Conservation (phyloP, 306 rosid species). For the Glycine latifolia region DNA sequence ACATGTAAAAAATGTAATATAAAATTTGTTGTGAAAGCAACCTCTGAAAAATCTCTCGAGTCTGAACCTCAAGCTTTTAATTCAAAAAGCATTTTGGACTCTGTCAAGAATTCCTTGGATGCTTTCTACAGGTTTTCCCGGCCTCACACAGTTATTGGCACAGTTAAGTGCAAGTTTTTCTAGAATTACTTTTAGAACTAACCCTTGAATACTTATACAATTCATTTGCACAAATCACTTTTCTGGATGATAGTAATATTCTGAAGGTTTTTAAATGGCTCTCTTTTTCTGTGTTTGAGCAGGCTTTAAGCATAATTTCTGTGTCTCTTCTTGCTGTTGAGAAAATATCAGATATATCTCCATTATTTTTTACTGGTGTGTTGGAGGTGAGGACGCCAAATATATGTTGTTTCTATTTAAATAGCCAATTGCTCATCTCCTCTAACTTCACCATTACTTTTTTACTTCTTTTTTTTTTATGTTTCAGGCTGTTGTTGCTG, state of each 20-base stretch:
- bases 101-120: slow-evolving; percentile 58
- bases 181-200: slow-evolving; percentile 1
- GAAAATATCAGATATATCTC: slow-evolving; percentile 79
- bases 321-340: slow-evolving; percentile 88
- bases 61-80: slow-evolving; percentile 67
- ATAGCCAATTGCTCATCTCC: background rate
- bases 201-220: slow-evolving; percentile 1
- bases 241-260: slow-evolving; percentile 13
- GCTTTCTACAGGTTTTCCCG: slow-evolving; percentile 94
- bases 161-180: slow-evolving; percentile 68
- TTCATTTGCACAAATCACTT: background rate
- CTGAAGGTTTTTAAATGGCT: slow-evolving; percentile 35
- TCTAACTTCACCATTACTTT: slow-evolving; percentile 8
- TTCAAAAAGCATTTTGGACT: slow-evolving; percentile 51
- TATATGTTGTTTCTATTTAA: slow-evolving; percentile 29
- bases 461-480: background rate
- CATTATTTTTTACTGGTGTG: slow-evolving; percentile 78
- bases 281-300: slow-evolving; percentile 43
- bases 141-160: slow-evolving; percentile 97
- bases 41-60: slow-evolving; percentile 72
- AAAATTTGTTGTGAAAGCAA: slow-evolving; percentile 62
- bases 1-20: slow-evolving; percentile 39
- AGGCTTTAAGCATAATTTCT: slow-evolving; percentile 96
- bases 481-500: slow-evolving; percentile 93
- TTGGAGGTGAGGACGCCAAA: slow-evolving; percentile 72